Evolutionary conservation across 164 flowering plant genomes (phyloP).

Genomic region (Piper longum): DNA sequence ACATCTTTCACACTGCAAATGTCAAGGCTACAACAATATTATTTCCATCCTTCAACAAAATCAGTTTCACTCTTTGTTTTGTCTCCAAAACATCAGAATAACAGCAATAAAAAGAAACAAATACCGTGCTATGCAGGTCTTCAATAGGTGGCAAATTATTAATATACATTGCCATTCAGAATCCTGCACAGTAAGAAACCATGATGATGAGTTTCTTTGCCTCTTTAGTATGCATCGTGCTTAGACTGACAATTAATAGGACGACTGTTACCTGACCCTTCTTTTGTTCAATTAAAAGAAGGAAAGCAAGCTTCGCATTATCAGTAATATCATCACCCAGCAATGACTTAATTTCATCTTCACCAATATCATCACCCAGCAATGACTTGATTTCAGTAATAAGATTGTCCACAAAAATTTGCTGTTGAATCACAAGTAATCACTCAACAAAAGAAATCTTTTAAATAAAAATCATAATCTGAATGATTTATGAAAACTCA

Average conservation of each 20-base stretch:
- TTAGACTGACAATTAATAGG: not conserved
- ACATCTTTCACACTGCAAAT: too few species aligned
- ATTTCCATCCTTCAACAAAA: too few species aligned
- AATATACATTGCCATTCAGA: constrained; percentile 73
- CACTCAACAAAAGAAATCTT: not conserved
- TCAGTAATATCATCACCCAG: constrained; percentile 34
- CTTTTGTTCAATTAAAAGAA: constrained; percentile 46
- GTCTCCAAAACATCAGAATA: not conserved
- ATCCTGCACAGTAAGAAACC: constrained; percentile 24
- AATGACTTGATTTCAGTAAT: constrained; percentile 27
- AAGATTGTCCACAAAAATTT: constrained; percentile 45
- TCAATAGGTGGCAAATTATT: constrained; percentile 41
- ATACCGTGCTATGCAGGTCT: constrained; percentile 64
- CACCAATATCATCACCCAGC: constrained; percentile 34
- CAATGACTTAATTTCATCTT: constrained; percentile 22
- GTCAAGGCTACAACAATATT: not conserved
- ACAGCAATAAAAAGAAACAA: not conserved
- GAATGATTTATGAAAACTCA: not conserved
- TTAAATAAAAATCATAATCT: not conserved
- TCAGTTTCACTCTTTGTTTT: too few species aligned
- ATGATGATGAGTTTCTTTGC: not conserved
- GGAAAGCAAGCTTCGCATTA: constrained; percentile 49
- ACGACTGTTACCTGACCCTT: constrained; percentile 38
- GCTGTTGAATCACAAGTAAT: constrained; percentile 26
- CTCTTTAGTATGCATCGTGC: not conserved